Evolutionary conservation across 1,284 basidiomycete genomes (phyloP).

Genomic region (Apiotrichum veenhuisii): DNA sequence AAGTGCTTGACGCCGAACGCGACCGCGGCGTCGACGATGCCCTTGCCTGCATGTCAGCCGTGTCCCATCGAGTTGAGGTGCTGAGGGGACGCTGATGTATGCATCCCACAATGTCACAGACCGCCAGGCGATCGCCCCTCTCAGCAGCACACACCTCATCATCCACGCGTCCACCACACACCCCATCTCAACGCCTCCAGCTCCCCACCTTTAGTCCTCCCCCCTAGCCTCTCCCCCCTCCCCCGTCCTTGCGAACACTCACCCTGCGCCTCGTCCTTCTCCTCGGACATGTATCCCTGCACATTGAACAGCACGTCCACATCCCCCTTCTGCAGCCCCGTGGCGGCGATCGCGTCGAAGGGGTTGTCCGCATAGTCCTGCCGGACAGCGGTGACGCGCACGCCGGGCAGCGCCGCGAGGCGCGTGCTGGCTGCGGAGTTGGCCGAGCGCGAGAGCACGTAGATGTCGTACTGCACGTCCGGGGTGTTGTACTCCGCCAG

Average conservation of each 20-base stretch:
- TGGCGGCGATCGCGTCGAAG: slow-evolving; percentile 15
- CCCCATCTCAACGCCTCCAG: background rate
- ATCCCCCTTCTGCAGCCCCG: slow-evolving; percentile 18
- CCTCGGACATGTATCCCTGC: slow-evolving; percentile 26
- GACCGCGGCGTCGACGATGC: slow-evolving; percentile 48
- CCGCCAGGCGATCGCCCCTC: no score
- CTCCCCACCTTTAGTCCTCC: background rate
- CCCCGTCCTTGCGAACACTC: slow-evolving; percentile 5
- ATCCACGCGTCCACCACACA: background rate
- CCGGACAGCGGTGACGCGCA: slow-evolving; percentile 21
- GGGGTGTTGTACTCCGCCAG: slow-evolving; percentile 21
- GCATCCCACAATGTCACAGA: no score
- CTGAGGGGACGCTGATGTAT: no score
- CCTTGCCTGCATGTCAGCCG: slow-evolving; percentile 33
- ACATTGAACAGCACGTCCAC: slow-evolving; percentile 30
- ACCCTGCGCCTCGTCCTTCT: slow-evolving; percentile 25
- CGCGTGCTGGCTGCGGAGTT: background rate
- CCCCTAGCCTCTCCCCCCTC: background rate
- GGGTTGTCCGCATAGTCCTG: slow-evolving; percentile 29
- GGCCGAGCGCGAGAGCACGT: slow-evolving; percentile 23
- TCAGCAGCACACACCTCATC: background rate
- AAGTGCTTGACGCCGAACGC: slow-evolving; percentile 49
- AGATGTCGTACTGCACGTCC: slow-evolving; percentile 19
- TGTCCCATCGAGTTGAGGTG: no score
- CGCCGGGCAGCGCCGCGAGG: slow-evolving; percentile 27